Evolutionary conservation across 768 basidiomycete genomes (phyloP).

Genomic region (Tulasnella sp.): DNA sequence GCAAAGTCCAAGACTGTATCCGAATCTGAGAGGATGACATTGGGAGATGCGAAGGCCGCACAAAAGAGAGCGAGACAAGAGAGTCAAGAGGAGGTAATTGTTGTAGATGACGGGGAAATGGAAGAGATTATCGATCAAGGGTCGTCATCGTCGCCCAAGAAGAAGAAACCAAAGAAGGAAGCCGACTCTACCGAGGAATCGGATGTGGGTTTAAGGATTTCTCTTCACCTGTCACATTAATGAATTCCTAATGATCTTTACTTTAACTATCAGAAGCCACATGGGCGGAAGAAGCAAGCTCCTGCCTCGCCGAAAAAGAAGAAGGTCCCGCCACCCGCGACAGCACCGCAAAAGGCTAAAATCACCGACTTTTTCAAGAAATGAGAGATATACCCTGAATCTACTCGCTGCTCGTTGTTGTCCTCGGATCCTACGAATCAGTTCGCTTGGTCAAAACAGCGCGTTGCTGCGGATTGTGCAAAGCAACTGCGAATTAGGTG

Average conservation of each 20-base stretch:
- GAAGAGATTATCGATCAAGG: not conserved
- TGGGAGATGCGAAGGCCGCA: not conserved
- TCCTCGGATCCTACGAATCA: not conserved
- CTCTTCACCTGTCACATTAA: not conserved
- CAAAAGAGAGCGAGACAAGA: constrained; percentile 3
- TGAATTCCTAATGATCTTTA: not conserved
- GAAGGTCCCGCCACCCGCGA: not conserved
- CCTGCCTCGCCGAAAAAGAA: constrained; percentile 16
- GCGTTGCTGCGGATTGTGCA: too few species aligned
- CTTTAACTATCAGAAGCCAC: not conserved
- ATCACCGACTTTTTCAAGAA: constrained; percentile 34
- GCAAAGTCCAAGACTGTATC: not conserved
- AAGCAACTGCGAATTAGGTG: too few species aligned
- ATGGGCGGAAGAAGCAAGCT: not conserved
- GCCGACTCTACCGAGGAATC: not conserved
- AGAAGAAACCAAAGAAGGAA: constrained; percentile 9
- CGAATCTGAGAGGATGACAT: constrained; percentile 3
- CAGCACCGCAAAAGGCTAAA: constrained; percentile 19
- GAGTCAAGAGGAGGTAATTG: not conserved
- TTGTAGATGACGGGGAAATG: not conserved
- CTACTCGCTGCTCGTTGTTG: not conserved
- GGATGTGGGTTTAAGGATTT: too few species aligned
- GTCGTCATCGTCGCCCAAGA: not conserved
- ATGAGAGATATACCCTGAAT: not conserved
- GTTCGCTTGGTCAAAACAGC: not conserved